phyloP scores from a whole-genome alignment of 805 yeast genomes.

The Candida schatavii region DNA sequence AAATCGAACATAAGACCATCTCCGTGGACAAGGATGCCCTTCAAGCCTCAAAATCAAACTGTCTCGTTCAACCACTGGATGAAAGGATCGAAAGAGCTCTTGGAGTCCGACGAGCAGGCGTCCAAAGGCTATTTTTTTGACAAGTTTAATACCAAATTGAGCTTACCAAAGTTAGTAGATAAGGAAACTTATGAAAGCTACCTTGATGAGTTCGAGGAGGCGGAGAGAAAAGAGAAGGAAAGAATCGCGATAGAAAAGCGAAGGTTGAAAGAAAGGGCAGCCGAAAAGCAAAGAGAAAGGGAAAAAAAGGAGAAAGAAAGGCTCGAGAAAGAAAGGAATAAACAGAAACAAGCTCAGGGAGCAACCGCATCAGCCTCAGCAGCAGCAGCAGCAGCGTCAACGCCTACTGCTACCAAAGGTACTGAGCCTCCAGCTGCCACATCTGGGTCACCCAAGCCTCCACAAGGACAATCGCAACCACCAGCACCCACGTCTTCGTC shows the following conservation, averaged over 20 bases:
- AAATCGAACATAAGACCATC: constrained; percentile 65
- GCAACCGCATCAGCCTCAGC: not conserved
- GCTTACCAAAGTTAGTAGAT: constrained; percentile 63
- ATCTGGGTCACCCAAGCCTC: not conserved
- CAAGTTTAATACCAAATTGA: constrained; percentile 65
- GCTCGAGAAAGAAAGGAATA: constrained; percentile 10
- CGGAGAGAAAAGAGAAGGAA: constrained; percentile 15
- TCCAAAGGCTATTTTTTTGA: constrained; percentile 62
- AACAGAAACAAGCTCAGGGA: constrained; percentile 9
- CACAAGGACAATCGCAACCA: not conserved
- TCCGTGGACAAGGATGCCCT: constrained; percentile 76
- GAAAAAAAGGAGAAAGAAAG: constrained; percentile 9
- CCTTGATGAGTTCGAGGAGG: constrained; percentile 41
- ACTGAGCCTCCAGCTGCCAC: constrained; percentile 10
- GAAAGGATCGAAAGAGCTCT: constrained; percentile 57
- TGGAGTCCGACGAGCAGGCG: constrained; percentile 25
- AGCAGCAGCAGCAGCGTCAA: not conserved
- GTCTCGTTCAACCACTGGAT: constrained; percentile 76
- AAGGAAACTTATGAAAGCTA: constrained; percentile 57
- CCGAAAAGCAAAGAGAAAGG: constrained; percentile 12
- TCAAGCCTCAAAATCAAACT: constrained; percentile 53
- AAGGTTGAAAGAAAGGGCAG: constrained; percentile 12
- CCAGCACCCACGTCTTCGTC: not conserved
- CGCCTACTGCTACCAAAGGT: not conserved
- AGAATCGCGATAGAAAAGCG: constrained; percentile 14